Evolutionary conservation across 257 asterid species (phyloP).

Genomic region (Buddleja alternifolia): DNA sequence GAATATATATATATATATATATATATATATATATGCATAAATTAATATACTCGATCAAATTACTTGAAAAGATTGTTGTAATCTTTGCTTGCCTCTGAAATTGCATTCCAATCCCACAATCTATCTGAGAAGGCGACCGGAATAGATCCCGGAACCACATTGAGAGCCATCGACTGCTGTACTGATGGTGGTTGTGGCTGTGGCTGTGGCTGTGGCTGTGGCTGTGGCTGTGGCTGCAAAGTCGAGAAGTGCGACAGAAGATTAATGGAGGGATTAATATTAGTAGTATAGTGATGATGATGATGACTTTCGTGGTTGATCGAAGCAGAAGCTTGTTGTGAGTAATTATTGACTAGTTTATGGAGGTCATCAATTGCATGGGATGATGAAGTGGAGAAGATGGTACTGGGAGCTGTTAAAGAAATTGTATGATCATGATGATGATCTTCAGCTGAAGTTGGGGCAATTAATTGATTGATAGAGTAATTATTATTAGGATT

Average conservation of each 20-base stretch:
- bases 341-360: conserved; percentile 54
- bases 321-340: conserved; percentile 31
- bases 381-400: conserved; percentile 36
- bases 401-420: conserved; percentile 5
- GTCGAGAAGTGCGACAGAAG: conserved; percentile 43
- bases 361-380: conserved; percentile 69
- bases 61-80: conserved; percentile 49
- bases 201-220: too few species aligned
- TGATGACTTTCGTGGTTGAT: conserved; percentile 25
- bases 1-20: neutral
- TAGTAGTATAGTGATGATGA: conserved; percentile 33
- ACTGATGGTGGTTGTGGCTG: too few species aligned
- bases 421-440: conserved; percentile 11
- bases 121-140: conserved; percentile 55
- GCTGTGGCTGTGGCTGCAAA: conserved; percentile 36
- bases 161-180: conserved; percentile 26
- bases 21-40: too few species aligned
- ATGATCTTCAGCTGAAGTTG: conserved; percentile 27
- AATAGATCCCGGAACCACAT: conserved; percentile 39
- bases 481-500: conserved; percentile 27
- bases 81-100: conserved; percentile 47
- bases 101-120: conserved; percentile 86
- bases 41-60: conserved; percentile 8
- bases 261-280: conserved; percentile 29
- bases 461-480: conserved; percentile 40